Conservation (phyloP, 140 eudicot genomes). For the Stevia rebaudiana region DNA sequence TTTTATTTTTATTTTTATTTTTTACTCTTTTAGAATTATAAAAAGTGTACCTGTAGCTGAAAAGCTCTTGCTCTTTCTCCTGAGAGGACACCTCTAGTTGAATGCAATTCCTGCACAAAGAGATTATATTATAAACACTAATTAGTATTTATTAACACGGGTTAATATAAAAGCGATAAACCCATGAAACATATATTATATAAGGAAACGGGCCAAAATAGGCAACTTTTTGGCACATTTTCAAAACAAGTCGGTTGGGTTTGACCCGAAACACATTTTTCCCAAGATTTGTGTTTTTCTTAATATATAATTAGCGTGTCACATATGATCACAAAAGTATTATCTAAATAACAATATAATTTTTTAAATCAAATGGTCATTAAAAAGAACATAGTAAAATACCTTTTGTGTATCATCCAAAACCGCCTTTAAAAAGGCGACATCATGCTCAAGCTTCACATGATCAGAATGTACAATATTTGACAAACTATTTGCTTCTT, state of each 20-base stretch:
- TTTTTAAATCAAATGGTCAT: neutral
- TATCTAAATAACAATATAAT: neutral
- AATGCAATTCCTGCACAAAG: constrained; percentile 62
- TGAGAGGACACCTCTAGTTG: constrained; percentile 86
- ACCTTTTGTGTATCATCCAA: constrained; percentile 97
- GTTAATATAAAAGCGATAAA: neutral
- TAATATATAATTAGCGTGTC: neutral
- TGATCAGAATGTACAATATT: constrained; percentile 88
- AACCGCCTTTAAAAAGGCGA: constrained; percentile 90
- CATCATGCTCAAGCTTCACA: constrained; percentile 89
- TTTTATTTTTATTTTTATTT: neutral
- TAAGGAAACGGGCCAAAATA: neutral
- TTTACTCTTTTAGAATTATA: neutral
- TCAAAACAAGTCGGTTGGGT: neutral
- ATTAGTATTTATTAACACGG: neutral
- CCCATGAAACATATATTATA: neutral
- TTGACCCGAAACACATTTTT: neutral
- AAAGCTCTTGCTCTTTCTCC: constrained; percentile 91
- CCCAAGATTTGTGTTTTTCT: neutral
- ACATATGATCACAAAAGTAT: neutral
- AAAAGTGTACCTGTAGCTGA: constrained; percentile 69
- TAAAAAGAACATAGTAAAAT: neutral
- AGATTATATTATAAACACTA: neutral
- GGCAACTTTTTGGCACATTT: neutral
- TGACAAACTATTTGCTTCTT: constrained; percentile 82